These are phyloP conservation scores for Vaccinium darrowii DNA, from an alignment of 148 eudicot species.

Conservation along the genomic window DNA sequence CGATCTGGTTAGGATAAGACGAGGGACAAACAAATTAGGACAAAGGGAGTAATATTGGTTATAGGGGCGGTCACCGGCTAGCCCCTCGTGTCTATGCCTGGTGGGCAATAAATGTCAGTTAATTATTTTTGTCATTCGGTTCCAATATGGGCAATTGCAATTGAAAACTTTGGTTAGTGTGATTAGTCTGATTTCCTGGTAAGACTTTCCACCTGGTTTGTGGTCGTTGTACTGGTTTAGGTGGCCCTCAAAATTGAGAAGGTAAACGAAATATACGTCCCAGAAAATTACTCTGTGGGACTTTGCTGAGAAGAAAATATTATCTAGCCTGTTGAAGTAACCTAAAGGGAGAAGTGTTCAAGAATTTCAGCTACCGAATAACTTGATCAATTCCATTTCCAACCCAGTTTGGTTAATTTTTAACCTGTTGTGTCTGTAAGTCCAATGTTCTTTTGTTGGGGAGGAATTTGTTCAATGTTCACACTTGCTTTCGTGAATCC, in stretches of 20 bases:
- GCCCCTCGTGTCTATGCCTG: background rate
- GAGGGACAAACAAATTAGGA: no score
- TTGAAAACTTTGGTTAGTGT: background rate
- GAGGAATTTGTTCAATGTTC: no score
- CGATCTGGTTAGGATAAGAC: no score
- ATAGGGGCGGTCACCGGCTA: background rate
- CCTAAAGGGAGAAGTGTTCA: background rate
- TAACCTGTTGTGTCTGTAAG: no score
- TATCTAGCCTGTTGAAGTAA: background rate
- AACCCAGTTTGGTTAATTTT: no score
- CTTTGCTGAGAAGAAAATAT: background rate
- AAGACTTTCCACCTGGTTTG: background rate
- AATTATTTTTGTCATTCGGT: background rate
- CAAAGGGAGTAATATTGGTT: background rate
- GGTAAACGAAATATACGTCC: background rate
- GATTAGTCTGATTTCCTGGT: background rate
- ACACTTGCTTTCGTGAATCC: no score
- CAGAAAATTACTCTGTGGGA: background rate
- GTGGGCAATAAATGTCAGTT: background rate
- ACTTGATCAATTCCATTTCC: background rate
- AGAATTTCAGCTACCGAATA: background rate
- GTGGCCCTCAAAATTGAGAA: background rate
- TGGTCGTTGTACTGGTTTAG: background rate
- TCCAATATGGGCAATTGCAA: background rate
- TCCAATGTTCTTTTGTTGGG: no score